Evolutionary conservation across 73 alveolate genomes (phyloP).

Genomic region (Paramecium primaurelia): DNA sequence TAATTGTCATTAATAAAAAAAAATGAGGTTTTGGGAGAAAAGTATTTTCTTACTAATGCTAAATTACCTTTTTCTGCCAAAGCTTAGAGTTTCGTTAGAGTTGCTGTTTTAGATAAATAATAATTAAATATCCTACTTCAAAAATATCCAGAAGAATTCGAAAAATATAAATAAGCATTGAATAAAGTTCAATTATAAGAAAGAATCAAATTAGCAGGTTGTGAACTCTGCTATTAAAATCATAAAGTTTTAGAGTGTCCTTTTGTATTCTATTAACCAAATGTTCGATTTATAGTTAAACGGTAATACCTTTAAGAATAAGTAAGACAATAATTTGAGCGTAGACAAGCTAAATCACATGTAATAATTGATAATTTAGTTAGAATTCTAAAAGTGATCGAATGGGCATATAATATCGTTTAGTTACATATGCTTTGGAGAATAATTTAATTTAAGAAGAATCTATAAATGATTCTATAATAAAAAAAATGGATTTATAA

Average conservation of each 20-base stretch:
- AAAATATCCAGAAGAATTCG: constrained; percentile 22
- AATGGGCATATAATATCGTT: background rate
- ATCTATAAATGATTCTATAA: background rate
- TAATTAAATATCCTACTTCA: background rate
- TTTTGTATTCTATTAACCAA: constrained; percentile 41
- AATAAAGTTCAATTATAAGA: background rate
- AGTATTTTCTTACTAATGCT: constrained; percentile 4
- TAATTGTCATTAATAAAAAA: background rate
- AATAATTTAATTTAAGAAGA: background rate
- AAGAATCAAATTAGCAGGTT: constrained; percentile 2
- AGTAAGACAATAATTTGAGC: background rate
- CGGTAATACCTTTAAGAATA: background rate
- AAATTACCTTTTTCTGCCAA: constrained; percentile 9
- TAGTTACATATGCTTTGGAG: background rate
- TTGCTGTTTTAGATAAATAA: constrained; percentile 3
- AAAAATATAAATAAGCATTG: background rate
- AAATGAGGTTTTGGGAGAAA: constrained; percentile 38
- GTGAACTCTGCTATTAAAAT: constrained; percentile 25
- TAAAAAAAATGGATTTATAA: background rate
- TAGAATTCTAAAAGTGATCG: constrained; percentile 22
- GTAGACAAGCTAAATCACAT: background rate
- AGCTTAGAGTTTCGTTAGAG: background rate
- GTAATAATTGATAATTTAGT: background rate
- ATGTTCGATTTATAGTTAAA: background rate
- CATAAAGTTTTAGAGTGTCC: constrained; percentile 38